A percentile compares a stretch with the other conserved stretches of the same genome.
These are phyloP conservation scores for Apiospora sp. DNA, from an alignment of 2,329 filamentous ascomycete genomes.

Conservation along the genomic window DNA sequence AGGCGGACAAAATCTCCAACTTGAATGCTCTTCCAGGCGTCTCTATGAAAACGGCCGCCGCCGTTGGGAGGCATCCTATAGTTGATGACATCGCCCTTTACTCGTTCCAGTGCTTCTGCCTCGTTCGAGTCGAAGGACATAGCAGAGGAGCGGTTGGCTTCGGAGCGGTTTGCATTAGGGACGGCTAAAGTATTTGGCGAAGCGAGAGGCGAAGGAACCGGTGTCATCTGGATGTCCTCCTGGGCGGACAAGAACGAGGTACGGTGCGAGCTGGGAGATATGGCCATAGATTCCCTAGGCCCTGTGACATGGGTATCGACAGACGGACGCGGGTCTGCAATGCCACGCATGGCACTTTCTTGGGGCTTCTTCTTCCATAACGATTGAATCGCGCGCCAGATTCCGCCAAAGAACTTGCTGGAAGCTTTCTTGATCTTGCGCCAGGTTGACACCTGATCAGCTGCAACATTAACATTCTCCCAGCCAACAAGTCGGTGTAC, in stretches of 20 bases:
- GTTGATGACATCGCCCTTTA: constrained; percentile 74
- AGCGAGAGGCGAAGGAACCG: constrained; percentile 79
- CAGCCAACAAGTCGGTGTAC: constrained; percentile 89
- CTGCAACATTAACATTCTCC: constrained; percentile 91
- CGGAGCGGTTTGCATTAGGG: constrained; percentile 38
- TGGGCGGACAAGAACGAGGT: constrained; percentile 62
- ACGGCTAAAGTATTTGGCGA: constrained; percentile 51
- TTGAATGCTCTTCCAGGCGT: constrained; percentile 93
- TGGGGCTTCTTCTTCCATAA: constrained; percentile 59
- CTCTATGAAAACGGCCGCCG: constrained; percentile 86
- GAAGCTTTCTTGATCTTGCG: constrained; percentile 89
- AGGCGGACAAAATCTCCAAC: constrained; percentile 97
- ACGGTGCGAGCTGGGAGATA: constrained; percentile 57
- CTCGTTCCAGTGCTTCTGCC: constrained; percentile 49
- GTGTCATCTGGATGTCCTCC: constrained; percentile 93
- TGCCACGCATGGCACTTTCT: constrained; percentile 57
- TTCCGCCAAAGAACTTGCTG: constrained; percentile 64
- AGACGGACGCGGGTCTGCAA: constrained; percentile 70
- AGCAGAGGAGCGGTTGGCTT: constrained; percentile 43
- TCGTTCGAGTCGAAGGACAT: constrained; percentile 48
- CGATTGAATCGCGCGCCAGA: constrained; percentile 57
- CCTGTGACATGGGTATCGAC: constrained; percentile 64
- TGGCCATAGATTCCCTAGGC: constrained; percentile 58
- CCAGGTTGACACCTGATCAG: constrained; percentile 87
- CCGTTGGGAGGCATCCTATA: constrained; percentile 69